Base-by-base conservation (phyloP, 768 basidiomycete species). In the Lactifluus piperatus region DNA sequence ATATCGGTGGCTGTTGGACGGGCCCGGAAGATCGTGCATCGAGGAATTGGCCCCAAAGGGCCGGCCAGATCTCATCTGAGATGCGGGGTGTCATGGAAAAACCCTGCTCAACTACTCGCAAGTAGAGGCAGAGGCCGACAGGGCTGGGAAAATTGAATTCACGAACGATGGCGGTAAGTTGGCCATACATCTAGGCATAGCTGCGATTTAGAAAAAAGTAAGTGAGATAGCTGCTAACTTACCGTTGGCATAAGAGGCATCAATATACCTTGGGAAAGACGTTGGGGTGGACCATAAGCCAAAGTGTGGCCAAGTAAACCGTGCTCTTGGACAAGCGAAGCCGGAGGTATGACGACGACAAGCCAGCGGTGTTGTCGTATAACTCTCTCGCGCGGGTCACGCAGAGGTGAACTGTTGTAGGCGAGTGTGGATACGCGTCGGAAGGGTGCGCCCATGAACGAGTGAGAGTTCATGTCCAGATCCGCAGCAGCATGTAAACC, bases 131-230 rank as follows among this genome's bases (percentile, higher is more conserved):
- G n/a, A 92, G 67, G 24, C 90, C 90, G 9, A 79, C 68, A 22
- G 79, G 85, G 68, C 85, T 88, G 0, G 90, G 90, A 64, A 91
- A 87, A 67, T 81, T 85, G 72, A 84, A 91, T 69, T 92, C 89
- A 51, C 82, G 80, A 4, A 88, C 87, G 60, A 93, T 90, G 10
- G 88, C 86, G 29, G 79, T 78, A 34, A 91, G 73, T 70, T 93
- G 90, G 16, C 79, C 82, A 66, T 82, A 83, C 76, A 91, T 81
- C 91, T 92, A 52, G 4, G 49, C 41, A 11, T 58, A 47, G 10
- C 22, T 24, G 32, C 29, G 64, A 39, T 66, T 34, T 9, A 58
- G 43, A 46, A 46, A 37, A 29, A 54, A 20, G 37, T 34, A 29
- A 24, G 24, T 39, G 45, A 53, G 27, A 48, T 51, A 18, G 46